Base-by-base conservation (phyloP, 2,329 filamentous ascomycete genomes). In the Tolypocladium sp. region DNA sequence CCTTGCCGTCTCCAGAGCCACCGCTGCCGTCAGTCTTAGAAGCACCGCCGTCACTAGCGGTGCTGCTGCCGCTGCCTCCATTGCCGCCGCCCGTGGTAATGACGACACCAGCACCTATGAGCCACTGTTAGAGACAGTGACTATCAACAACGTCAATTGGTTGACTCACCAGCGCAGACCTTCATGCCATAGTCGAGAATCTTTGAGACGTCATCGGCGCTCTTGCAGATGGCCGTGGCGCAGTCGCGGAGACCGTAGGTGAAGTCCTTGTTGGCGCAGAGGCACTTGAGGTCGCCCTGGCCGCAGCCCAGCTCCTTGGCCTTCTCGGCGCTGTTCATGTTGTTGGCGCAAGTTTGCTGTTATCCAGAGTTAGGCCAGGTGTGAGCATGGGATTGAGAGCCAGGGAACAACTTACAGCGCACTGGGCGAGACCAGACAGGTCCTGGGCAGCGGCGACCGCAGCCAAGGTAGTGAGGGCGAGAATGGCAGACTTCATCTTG, bases 161-260 rank as follows among this genome's bases (percentile, higher is more conserved):
- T 12, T 25, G n/a, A 66, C 71, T 66, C 67, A 75, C 73, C 61
- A 27, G 67, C 60, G 69, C 79, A 82, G 59, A 76, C 60, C 15
- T 65, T 57, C 59, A 75, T 65, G 49, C 71, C 79, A 62, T 73
- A 79, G 35, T 65, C 58, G 46, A 81, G 67, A 59, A 71, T 74
- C 49, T 70, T 52, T 0, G 49, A 62, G 40, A 68, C 64, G 55
- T 75, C 75, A 55, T 74, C 68, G 20, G 69, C 63, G 17, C 64
- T 59, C 60, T 63, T 59, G 73, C 79, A 82, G 52, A 73, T 70
- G 69, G 77, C 70, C 62, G 65, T 63, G 22, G 79, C 75, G 71
- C 80, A 83, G 73, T 83, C 80, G 60, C 75, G 78, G 60, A 82
- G 69, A 57, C 80, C 80, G 63, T 76, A 80, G 59, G 71, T 65